These are phyloP conservation scores for Batkoa obscura DNA, from an alignment of 371 early-diverging fungal species.

Conservation along the genomic window DNA sequence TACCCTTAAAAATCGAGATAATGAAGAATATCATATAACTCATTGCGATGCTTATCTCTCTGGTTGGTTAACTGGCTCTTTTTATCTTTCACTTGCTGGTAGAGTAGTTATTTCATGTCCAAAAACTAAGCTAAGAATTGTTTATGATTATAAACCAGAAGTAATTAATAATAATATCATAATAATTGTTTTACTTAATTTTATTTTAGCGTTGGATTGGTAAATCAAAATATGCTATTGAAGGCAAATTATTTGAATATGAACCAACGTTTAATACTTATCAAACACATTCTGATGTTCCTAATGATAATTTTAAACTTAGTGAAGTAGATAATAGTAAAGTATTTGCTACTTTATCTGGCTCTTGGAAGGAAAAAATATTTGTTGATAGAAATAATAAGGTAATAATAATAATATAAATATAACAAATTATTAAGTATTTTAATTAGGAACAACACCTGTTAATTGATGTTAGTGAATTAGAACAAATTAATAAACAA, in stretches of 20 bases:
- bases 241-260: slow-evolving; percentile 29
- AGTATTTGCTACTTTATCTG: slow-evolving; percentile 28
- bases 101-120: slow-evolving; percentile 20
- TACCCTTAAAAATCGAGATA: slow-evolving; percentile 18
- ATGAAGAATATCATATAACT: slow-evolving; percentile 24
- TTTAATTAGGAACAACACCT: slow-evolving; percentile 9
- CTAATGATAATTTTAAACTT: slow-evolving; percentile 15
- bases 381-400: slow-evolving; percentile 10
- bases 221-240: slow-evolving; percentile 20
- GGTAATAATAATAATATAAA: slow-evolving; percentile 9
- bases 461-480: slow-evolving; percentile 25
- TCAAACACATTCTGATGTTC: slow-evolving; percentile 11
- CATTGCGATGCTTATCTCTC: slow-evolving; percentile 22
- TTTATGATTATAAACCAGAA: slow-evolving; percentile 31
- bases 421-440: neutral
- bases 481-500: slow-evolving; percentile 20
- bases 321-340: slow-evolving; percentile 20
- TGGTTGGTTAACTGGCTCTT: slow-evolving; percentile 24
- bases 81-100: slow-evolving; percentile 19
- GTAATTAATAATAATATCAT: slow-evolving; percentile 1
- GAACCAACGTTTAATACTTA: slow-evolving; percentile 15
- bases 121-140: slow-evolving; percentile 18
- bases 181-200: neutral
- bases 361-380: slow-evolving; percentile 36
- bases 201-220: slow-evolving; percentile 21